Base-by-base conservation (phyloP, 2,329 filamentous ascomycete species). In the Escovopsis sp. region DNA sequence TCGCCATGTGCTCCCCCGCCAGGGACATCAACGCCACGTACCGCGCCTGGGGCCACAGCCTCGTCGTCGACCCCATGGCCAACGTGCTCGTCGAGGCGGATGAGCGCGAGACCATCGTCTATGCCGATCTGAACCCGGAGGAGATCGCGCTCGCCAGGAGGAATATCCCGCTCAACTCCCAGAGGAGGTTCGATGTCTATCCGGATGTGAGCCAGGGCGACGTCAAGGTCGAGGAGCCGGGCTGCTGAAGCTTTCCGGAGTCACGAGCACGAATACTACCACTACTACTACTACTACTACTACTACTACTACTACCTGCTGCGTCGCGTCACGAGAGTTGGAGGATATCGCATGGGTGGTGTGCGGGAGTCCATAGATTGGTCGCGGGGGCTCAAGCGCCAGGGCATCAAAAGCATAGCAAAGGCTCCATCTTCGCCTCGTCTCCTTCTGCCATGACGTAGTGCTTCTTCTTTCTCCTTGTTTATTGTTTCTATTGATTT, bases 151-250 rank as follows among this genome's bases (percentile, higher is more conserved):
- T 82, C 58, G 74, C 77, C 31, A 72, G 88, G 54, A 84, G 72
- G 55, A 79, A 79, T 5, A 94, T 98, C 45, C 90, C 90, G 3
- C 65, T 96, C 35, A 75, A 77, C 48, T 70, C 68, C 14, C 90
- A 98, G 67, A 70, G 90, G 49, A 68, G 90, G 45, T 98, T 94
- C 54, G 90, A 98, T 57, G 80, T 98, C 15, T 98, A 98, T 56
- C 81, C 85, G 0, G 87, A 98, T 64, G 75, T 98, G 23, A 86
- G 76, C 49, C 58, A 71, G 48, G 77, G 72, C 1, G 61, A 66
- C 11, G 35, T 39, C 14, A 31, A 16, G 5, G 36, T 36, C 36
- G 38, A 39, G 19, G 28, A 37, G 23, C 18, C n/a, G 9, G 9
- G 9, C 27, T 28, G 32, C 18, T 37, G 21, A 13, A n/a, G 31